Evolutionary conservation across 257 asterid genomes (phyloP), one percentile per base, ranked within the genome.

Genomic region (Fraxinus excelsior): DNA sequence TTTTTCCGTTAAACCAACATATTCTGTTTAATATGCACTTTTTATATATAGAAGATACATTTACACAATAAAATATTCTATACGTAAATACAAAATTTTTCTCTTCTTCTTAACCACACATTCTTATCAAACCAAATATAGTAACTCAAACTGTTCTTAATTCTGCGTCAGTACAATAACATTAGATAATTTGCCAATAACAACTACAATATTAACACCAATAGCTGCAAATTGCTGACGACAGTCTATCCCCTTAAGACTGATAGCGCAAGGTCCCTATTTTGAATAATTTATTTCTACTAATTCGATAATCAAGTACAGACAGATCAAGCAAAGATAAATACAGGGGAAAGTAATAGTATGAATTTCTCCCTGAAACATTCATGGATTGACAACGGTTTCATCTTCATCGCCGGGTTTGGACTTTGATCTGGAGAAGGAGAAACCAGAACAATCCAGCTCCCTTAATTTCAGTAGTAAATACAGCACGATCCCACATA

Each of bases 401-500:
- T 83, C 90, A 18, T 86, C 92, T 37, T 80, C 91, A 40, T 0
- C 84, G 18, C 28, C 2, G 3, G 88, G 38, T 37, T 74, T 78
- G 12, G 84, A 7, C 29, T 62, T 76, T 0, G 80, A 14, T 67
- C 67, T 64, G 13, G 79, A 35, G 21, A 78, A 76, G 28, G 75
- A 9, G 16, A 82, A 34, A 74, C 73, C 67, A 35, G 87, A 84
- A 66, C 74, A 88, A 65, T 89, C 90, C 85, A 94, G 42, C 76
- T 87, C 85, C 80, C 97, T 79, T 77, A 90, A 38, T 31, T 91
- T 92, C 85, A 94, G 70, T 72, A 91, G 73, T 88, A 92, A 66
- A 74, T 87, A 84, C 82, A 94, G 77, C 78, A 90, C 87, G 72
- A 92, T 86, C 80, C 99, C 99, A 4, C 93, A 89, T 0, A 78